Evolutionary conservation across 345 rosid species (phyloP).

Genomic region (Streptanthus diversifolius): DNA sequence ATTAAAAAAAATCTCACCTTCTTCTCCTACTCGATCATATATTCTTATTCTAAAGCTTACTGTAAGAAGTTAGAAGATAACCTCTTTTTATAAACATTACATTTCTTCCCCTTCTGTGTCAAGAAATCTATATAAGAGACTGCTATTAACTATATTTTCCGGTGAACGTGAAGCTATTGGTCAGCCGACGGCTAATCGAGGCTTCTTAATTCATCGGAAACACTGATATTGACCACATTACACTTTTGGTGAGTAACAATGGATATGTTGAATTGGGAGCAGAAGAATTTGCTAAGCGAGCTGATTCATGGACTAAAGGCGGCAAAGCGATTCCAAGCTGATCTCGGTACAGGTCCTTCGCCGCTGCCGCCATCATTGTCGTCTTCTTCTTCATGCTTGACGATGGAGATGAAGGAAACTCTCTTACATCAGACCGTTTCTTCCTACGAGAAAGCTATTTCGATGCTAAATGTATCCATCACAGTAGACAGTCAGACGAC

Average conservation of each 20-base stretch:
- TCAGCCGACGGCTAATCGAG: not conserved
- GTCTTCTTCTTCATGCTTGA: not conserved
- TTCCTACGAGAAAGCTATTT: constrained; percentile 66
- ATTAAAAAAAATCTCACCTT: not conserved
- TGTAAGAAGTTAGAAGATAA: not conserved
- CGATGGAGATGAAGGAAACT: constrained; percentile 30
- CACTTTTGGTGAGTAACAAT: not conserved
- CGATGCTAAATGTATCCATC: constrained; percentile 37
- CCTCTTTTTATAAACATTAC: not conserved
- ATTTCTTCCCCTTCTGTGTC: not conserved
- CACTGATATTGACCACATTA: not conserved
- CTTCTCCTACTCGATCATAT: not conserved
- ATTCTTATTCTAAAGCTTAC: not conserved
- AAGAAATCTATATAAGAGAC: not conserved
- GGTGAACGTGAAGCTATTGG: not conserved
- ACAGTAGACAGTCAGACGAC: constrained; percentile 25
- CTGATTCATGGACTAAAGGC: constrained; percentile 53
- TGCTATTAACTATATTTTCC: not conserved
- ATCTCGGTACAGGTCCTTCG: constrained; percentile 35
- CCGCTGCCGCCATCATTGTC: not conserved
- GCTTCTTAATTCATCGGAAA: not conserved
- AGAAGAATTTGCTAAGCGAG: constrained; percentile 48
- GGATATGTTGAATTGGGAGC: constrained; percentile 41
- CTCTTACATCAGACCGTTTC: constrained; percentile 47
- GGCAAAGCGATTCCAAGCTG: constrained; percentile 51